Base-by-base conservation (phyloP, 2,329 filamentous ascomycete species). In the Colletotrichum sp. region DNA sequence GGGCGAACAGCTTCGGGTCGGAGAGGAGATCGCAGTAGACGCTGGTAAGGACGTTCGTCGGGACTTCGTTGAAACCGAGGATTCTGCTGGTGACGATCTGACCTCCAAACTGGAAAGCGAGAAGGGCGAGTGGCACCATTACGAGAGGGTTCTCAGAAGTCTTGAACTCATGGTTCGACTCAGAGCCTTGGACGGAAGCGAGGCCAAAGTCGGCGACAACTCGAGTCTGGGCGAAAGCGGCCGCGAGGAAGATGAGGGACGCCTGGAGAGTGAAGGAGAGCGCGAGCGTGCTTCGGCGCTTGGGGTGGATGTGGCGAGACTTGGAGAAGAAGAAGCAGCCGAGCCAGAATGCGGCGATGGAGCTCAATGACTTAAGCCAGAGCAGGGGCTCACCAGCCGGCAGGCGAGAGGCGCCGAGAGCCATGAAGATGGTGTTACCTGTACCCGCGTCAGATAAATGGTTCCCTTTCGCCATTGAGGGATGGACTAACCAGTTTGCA, bases 371-470 rank as follows among this genome's bases (percentile, higher is more conserved):
- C 74, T 87, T 89, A 68, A 89, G 83, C 89, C 88, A 91, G 71
- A 88, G 90, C 71, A 85, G 85, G 5, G 89, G 89, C 74, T 90
- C 84, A 74, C 84, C 85, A 24, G 85, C 81, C 5, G 89, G 90
- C 63, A 91, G 89, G 34, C 83, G 83, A 4, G 90, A 88, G 15
- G 90, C 88, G 71, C 90, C 91, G 26, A 93, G 89, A 21, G 89
- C 91, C 52, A 93, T 86, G 83, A 93, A 92, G 79, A 93, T 89
- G 12, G 91, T 93, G 82, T 93, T 93, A 52, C 91, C 91, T 84
- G 55, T 9, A 7, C 15, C 18, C 12, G 44, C 10, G 26, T 75
- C 8, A 72, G 72, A 36, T 0, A 12, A 5, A 18, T 6, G 24
- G 34, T 24, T 5, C n/a, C n/a, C 3, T 32, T 1, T 7, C 0